phyloP scores from a whole-genome alignment of 148 eudicot genomes.

The Rhododendron williamsianum region DNA sequence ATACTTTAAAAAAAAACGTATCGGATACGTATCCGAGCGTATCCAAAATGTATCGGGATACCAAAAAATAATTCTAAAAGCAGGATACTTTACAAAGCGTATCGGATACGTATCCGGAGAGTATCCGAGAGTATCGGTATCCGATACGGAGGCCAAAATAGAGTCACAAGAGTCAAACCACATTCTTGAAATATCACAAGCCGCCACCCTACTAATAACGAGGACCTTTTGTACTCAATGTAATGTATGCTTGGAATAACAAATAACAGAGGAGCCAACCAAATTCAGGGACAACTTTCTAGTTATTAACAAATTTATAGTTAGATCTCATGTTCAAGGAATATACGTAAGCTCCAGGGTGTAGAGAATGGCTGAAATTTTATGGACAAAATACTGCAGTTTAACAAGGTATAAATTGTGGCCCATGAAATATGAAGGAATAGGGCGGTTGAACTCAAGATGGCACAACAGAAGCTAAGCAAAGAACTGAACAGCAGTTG shows the following conservation, averaged over 20 bases:
- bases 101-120: no score
- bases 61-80: no score
- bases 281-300: neutral
- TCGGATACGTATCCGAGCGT: no score
- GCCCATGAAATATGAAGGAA: neutral
- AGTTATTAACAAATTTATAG: neutral
- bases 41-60: no score
- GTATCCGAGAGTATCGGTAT: no score
- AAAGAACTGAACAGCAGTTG: neutral
- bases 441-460: conserved; percentile 1
- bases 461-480: neutral
- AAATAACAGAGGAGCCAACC: neutral
- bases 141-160: no score
- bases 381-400: neutral
- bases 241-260: neutral
- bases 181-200: neutral
- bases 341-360: neutral
- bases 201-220: neutral
- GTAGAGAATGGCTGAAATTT: neutral
- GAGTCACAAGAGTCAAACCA: neutral
- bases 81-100: no score
- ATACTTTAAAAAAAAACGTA: no score
- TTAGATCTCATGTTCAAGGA: neutral
- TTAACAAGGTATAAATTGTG: neutral
- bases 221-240: neutral